phyloP scores from a whole-genome alignment of 2,329 filamentous ascomycete genomes.

The Microascus cirrosus region DNA sequence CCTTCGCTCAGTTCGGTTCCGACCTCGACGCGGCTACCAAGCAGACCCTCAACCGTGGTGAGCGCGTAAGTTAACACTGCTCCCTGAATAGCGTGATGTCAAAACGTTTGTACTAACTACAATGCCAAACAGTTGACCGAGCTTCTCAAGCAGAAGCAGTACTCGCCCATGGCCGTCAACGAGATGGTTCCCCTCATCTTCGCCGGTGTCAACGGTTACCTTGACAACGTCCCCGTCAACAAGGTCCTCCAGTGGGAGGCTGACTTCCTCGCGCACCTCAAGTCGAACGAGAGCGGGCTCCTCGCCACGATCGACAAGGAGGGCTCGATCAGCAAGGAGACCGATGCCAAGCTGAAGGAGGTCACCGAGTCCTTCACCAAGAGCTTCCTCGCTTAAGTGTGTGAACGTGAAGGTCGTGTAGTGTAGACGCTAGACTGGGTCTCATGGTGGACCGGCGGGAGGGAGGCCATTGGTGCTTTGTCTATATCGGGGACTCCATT shows the following conservation, averaged over 20 bases:
- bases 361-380: conserved; percentile 76
- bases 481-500: conserved; percentile 29
- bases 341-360: conserved; percentile 73
- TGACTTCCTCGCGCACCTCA: conserved; percentile 88
- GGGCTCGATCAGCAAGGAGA: conserved; percentile 89
- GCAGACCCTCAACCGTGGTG: conserved; percentile 96
- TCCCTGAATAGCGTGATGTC: background rate
- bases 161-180: conserved; percentile 95
- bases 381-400: conserved; percentile 61
- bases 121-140: conserved; percentile 58
- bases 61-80: conserved; percentile 60
- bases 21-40: conserved; percentile 98
- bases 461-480: conserved; percentile 23
- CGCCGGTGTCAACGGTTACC: conserved; percentile 95
- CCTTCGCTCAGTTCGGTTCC: conserved; percentile 99
- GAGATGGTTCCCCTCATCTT: conserved; percentile 99
- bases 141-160: conserved; percentile 99
- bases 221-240: conserved; percentile 78
- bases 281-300: conserved; percentile 78
- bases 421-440: conserved; percentile 15
- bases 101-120: background rate
- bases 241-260: conserved; percentile 91
- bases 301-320: conserved; percentile 87
- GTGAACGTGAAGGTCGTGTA: conserved; percentile 17
- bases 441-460: conserved; percentile 11